Evolutionary conservation across 176 grass and related monocot genomes (phyloP).

Genomic region (Tuctoria greenei): DNA sequence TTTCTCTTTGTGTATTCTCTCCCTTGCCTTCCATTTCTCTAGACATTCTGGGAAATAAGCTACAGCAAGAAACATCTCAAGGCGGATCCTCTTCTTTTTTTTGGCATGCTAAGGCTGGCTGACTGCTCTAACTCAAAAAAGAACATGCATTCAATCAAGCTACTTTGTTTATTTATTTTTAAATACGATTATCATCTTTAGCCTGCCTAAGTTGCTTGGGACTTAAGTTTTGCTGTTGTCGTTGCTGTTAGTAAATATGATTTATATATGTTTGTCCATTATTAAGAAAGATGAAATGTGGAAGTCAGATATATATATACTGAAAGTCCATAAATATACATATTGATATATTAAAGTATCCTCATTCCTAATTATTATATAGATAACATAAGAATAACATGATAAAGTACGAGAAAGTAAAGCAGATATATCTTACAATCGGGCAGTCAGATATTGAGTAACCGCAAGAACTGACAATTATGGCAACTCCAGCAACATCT

Average conservation of each 20-base stretch:
- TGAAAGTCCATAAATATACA: not conserved
- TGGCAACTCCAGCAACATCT: constrained; percentile 80
- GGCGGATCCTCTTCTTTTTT: not conserved
- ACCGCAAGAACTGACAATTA: constrained; percentile 92
- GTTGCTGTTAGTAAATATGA: not conserved
- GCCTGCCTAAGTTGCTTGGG: not conserved
- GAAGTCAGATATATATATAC: constrained; percentile 14
- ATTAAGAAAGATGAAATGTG: constrained; percentile 11
- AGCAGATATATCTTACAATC: constrained; percentile 59
- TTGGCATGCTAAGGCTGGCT: not conserved
- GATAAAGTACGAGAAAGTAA: constrained; percentile 21
- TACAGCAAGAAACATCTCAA: not conserved
- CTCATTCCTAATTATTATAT: not conserved
- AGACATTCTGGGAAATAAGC: constrained; percentile 12
- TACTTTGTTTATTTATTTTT: not conserved
- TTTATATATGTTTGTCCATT: not conserved
- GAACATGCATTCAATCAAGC: constrained; percentile 12
- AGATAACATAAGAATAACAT: constrained; percentile 24
- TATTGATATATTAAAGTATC: constrained; percentile 5
- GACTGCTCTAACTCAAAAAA: no score
- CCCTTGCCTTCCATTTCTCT: not conserved
- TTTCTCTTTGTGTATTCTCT: not conserved
- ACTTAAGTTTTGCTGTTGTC: not conserved
- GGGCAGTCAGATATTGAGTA: constrained; percentile 81
- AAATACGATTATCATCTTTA: not conserved